phyloP scores from a whole-genome alignment of 805 yeast species.

The Wickerhamiella bombiphila region DNA sequence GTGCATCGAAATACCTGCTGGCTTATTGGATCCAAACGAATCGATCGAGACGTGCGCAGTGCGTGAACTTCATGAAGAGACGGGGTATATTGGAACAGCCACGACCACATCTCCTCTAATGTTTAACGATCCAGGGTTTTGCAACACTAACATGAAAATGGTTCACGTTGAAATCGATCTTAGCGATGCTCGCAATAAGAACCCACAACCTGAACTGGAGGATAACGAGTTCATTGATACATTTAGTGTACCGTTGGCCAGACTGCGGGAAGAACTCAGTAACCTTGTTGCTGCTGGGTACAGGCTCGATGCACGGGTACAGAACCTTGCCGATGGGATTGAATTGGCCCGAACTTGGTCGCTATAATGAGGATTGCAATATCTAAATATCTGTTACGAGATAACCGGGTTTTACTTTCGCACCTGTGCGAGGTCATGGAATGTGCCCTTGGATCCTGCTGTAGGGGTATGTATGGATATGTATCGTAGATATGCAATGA shows the following conservation, averaged over 20 bases:
- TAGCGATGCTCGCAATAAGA: conserved; percentile 43
- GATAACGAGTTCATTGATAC: conserved; percentile 87
- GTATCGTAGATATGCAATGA: no score
- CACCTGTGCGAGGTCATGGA: no score
- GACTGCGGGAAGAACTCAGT: conserved; percentile 40
- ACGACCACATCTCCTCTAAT: conserved; percentile 33
- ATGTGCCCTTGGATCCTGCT: no score
- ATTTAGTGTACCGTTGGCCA: conserved; percentile 46
- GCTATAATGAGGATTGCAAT: no score
- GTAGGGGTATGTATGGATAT: no score
- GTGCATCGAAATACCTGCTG: conserved; percentile 91
- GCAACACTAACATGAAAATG: conserved; percentile 73
- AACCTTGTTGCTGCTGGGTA: conserved; percentile 50
- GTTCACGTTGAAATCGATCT: conserved; percentile 70
- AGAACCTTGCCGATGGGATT: conserved; percentile 73
- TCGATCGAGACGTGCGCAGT: conserved; percentile 63
- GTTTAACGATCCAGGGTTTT: conserved; percentile 74
- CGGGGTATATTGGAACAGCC: conserved; percentile 71
- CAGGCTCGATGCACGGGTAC: conserved; percentile 73
- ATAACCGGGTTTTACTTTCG: no score
- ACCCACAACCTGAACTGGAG: conserved; percentile 66
- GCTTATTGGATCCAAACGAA: conserved; percentile 77
- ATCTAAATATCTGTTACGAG: no score
- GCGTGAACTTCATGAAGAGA: conserved; percentile 81
- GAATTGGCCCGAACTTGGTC: conserved; percentile 38